phyloP scores from a whole-genome alignment of 345 rosid species.

The Orychophragmus violaceus region DNA sequence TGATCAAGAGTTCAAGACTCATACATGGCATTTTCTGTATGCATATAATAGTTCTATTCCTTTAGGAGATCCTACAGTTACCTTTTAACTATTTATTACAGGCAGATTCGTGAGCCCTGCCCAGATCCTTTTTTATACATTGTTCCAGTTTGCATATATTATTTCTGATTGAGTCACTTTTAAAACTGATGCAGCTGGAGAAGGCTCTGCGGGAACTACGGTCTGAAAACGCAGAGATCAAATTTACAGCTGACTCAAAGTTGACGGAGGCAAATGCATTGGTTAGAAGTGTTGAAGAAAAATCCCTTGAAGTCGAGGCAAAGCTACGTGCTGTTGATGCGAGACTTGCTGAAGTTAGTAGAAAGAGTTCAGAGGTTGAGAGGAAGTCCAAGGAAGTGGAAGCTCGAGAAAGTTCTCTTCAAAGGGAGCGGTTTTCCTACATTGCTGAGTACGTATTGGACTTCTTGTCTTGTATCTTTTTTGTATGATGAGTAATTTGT shows the following conservation, averaged over 20 bases:
- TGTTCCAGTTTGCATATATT: background rate
- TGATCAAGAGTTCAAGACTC: background rate
- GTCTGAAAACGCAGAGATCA: constrained; percentile 80
- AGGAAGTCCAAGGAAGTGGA: constrained; percentile 77
- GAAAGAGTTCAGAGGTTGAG: constrained; percentile 75
- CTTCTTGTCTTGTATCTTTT: background rate
- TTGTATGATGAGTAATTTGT: background rate
- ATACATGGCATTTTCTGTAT: too few relatives aligned
- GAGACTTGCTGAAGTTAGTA: constrained; percentile 83
- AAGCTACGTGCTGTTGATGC: constrained; percentile 85
- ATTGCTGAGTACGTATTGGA: constrained; percentile 57
- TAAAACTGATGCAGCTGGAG: constrained; percentile 53
- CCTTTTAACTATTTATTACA: background rate
- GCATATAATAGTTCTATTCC: too few relatives aligned
- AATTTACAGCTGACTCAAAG: constrained; percentile 86
- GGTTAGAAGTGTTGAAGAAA: constrained; percentile 68
- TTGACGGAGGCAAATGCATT: constrained; percentile 85
- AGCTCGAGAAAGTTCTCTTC: constrained; percentile 53
- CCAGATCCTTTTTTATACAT: background rate
- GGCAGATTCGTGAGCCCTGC: background rate
- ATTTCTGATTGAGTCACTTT: background rate
- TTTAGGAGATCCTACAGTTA: background rate
- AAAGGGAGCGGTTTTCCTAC: constrained; percentile 72
- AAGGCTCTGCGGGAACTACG: constrained; percentile 81
- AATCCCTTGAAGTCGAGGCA: constrained; percentile 76